Base-by-base conservation (phyloP, 352 stramenopile genomes). In the Globisporangium alternatum region DNA sequence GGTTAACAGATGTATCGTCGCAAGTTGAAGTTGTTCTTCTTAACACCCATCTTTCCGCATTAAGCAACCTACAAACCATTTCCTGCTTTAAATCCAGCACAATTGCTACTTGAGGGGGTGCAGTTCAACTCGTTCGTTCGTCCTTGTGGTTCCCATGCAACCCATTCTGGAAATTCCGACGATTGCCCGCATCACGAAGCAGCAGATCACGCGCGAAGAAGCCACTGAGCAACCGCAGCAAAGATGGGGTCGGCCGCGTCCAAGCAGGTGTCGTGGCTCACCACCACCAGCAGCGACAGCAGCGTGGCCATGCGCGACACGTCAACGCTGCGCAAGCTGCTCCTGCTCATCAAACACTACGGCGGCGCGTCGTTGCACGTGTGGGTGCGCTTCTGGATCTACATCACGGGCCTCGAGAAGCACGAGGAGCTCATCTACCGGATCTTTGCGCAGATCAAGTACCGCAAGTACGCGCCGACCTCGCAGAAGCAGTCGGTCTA, bases 371-470 rank as follows among this genome's bases (percentile, higher is more conserved):
- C 81, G 22, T 7, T 89, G 45, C 68, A 82, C 60, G 51, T 84
- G 47, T 88, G 74, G 78, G n/a, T 81, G 67, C 84, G 86, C 45
- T 89, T 93, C 51, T 91, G 80, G 81, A 78, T 95, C 71, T 93
- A 88, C 67, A 69, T 83, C 48, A 93, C 78, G 30, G 84, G 86
- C 0, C 68, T 95, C 35, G 76, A 93, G 62, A 67, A 76, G 45
- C 77, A 91, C 58, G 83, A 89, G 48, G 45, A 75, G 60, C 68
- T 90, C 25, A 56, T 82, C 35, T 68, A 70, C 53, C 74, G 68
- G 6, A 41, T 93, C 22, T 62, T 77, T 8, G 57, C 74, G 33
- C 79, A 87, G 52, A 60, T 88, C 31, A 85, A 86, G 60, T 81
- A 89, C 61, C 80, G 80, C 49, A 61, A 71, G 39, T 75, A 75